phyloP scores from a whole-genome alignment of 495 filamentous ascomycete genomes.

The Hyaloscypha hepaticicola region DNA sequence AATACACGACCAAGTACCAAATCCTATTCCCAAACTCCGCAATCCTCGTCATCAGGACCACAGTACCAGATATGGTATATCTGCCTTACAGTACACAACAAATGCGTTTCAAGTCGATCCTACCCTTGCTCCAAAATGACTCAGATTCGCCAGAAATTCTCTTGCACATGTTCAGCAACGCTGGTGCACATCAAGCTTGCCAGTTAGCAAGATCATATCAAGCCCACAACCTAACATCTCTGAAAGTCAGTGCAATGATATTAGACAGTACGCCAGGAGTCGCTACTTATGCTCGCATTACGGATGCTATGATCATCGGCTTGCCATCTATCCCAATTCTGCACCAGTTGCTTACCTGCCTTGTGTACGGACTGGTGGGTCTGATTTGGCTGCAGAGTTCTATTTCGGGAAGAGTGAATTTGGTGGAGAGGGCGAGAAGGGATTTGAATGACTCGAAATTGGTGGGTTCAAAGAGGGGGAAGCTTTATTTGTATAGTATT shows the following conservation, averaged over 20 bases:
- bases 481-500: constrained; percentile 37
- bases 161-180: neutral
- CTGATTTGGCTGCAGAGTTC: neutral
- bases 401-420: neutral
- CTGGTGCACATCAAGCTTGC: neutral
- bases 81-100: neutral
- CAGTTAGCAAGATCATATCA: neutral
- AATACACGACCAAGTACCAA: neutral
- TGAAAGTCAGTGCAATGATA: neutral
- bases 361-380: neutral
- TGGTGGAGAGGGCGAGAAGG: neutral
- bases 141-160: neutral
- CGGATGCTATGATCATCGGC: neutral
- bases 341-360: neutral
- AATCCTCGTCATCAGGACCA: neutral
- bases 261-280: neutral
- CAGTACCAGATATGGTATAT: neutral
- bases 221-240: neutral
- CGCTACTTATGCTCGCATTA: neutral
- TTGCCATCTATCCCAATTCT: neutral
- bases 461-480: constrained; percentile 6
- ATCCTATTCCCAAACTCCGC: neutral
- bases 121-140: neutral
- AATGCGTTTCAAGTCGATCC: neutral
- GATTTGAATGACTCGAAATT: neutral